Conservation (phyloP, 768 basidiomycete genomes). For the Cystobasidium onofrii region DNA sequence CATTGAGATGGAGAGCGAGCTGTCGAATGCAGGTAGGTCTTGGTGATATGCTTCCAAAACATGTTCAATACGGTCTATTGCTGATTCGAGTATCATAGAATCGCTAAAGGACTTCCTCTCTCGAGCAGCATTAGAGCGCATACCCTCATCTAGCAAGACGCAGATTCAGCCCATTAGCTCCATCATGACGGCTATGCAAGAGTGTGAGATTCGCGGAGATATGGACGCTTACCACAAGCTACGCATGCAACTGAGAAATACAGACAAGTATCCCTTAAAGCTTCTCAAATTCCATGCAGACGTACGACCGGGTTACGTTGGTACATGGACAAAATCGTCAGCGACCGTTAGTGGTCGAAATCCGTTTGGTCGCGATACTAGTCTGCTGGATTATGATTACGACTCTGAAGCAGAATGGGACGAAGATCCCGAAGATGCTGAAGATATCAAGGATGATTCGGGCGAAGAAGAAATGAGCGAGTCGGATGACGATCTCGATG, state of each 20-base stretch:
- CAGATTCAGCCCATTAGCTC: slow-evolving; percentile 48
- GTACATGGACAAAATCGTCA: slow-evolving; percentile 81
- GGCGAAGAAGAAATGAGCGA: slow-evolving; percentile 31
- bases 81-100: not conserved
- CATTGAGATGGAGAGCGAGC: slow-evolving; percentile 1
- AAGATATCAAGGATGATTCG: slow-evolving; percentile 38
- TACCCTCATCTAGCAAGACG: slow-evolving; percentile 34
- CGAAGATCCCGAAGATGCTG: slow-evolving; percentile 55
- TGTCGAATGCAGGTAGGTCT: slow-evolving; percentile 28
- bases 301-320: slow-evolving; percentile 61
- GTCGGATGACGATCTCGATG: slow-evolving; percentile 30
- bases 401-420: slow-evolving; percentile 98
- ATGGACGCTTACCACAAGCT: slow-evolving; percentile 60
- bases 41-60: not conserved
- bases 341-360: slow-evolving; percentile 68
- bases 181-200: slow-evolving; percentile 58
- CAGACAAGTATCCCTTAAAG: slow-evolving; percentile 62
- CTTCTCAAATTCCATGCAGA: slow-evolving; percentile 75
- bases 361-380: slow-evolving; percentile 69
- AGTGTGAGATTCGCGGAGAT: slow-evolving; percentile 70
- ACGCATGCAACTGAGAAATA: slow-evolving; percentile 57
- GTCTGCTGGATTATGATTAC: slow-evolving; percentile 75
- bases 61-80: not conserved
- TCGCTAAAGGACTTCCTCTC: slow-evolving; percentile 33
- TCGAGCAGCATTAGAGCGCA: slow-evolving; percentile 21